These are phyloP conservation scores for Phyllosticta paracitricarpa DNA, from an alignment of 2,329 filamentous ascomycete genomes.

Conservation along the genomic window DNA sequence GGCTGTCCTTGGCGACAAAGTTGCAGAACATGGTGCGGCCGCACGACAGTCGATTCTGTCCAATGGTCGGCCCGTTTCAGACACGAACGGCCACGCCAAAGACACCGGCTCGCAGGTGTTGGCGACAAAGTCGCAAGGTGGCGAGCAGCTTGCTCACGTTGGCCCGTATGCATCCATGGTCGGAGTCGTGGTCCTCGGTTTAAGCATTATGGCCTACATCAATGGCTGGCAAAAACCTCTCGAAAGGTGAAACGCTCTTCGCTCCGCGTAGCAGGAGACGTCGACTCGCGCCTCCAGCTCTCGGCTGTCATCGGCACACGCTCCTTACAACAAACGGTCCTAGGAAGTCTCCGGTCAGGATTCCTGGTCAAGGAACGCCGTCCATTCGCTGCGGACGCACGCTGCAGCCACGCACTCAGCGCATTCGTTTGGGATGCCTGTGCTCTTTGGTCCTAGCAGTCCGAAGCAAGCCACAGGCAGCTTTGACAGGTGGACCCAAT, in stretches of 20 bases:
- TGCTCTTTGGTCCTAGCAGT: background rate
- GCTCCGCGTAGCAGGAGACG: background rate
- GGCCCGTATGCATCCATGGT: constrained; percentile 29
- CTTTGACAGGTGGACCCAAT: background rate
- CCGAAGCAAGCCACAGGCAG: background rate
- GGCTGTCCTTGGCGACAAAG: background rate
- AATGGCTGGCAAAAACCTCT: constrained; percentile 34
- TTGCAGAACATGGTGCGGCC: background rate
- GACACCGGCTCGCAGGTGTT: constrained; percentile 16
- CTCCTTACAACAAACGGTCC: background rate
- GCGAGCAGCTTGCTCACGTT: constrained; percentile 22
- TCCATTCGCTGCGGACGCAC: background rate
- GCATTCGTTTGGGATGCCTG: background rate
- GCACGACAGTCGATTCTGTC: constrained; percentile 14
- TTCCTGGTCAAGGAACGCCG: background rate
- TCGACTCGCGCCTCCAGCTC: background rate
- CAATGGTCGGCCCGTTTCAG: constrained; percentile 23
- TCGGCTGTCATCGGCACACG: background rate
- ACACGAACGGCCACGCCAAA: constrained; percentile 18
- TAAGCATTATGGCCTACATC: constrained; percentile 32
- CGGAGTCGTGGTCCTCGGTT: constrained; percentile 30
- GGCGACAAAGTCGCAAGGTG: constrained; percentile 17
- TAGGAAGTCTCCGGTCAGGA: background rate
- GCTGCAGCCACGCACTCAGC: background rate
- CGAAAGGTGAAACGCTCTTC: constrained; percentile 28